Conservation (phyloP, 2,329 filamentous ascomycete genomes). For the Penicillium sp. region DNA sequence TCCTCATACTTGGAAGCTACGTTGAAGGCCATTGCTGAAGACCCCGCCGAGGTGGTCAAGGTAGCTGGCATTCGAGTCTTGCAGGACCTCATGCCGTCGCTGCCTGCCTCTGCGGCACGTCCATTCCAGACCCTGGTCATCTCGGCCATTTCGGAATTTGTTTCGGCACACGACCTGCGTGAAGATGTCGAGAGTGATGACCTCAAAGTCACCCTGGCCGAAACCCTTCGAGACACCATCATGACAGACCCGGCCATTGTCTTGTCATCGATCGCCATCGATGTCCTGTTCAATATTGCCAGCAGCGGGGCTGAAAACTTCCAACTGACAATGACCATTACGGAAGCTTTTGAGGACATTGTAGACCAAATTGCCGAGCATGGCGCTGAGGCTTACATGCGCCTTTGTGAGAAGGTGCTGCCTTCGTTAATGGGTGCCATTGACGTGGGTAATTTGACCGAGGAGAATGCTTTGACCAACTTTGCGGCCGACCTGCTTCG, state of each 20-base stretch:
- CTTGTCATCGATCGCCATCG: slow-evolving; percentile 68
- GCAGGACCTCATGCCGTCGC: slow-evolving; percentile 63
- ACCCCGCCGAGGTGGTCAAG: slow-evolving; percentile 83
- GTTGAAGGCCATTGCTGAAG: slow-evolving; percentile 71
- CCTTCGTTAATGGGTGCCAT: slow-evolving; percentile 87
- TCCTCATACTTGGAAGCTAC: slow-evolving; percentile 55
- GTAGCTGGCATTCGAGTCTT: slow-evolving; percentile 87
- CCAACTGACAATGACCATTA: slow-evolving; percentile 83
- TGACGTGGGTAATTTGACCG: slow-evolving; percentile 80
- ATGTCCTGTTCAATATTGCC: slow-evolving; percentile 83
- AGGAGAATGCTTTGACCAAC: slow-evolving; percentile 76
- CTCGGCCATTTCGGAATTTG: slow-evolving; percentile 66
- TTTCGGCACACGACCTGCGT: slow-evolving; percentile 74
- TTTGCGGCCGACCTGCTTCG: slow-evolving; percentile 83
- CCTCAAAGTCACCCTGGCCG: slow-evolving; percentile 83
- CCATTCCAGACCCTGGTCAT: slow-evolving; percentile 63
- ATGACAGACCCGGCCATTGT: slow-evolving; percentile 74
- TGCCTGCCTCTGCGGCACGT: slow-evolving; percentile 52
- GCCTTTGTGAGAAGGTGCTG: slow-evolving; percentile 80
- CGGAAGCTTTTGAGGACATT: slow-evolving; percentile 88
- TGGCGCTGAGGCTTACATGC: slow-evolving; percentile 68
- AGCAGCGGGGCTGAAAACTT: slow-evolving; percentile 88
- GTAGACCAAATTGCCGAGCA: slow-evolving; percentile 66
- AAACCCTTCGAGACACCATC: slow-evolving; percentile 81
- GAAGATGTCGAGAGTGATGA: slow-evolving; percentile 90